These are phyloP conservation scores for Sporothrix mexicana DNA, from an alignment of 2,329 filamentous ascomycete genomes.

Conservation along the genomic window DNA sequence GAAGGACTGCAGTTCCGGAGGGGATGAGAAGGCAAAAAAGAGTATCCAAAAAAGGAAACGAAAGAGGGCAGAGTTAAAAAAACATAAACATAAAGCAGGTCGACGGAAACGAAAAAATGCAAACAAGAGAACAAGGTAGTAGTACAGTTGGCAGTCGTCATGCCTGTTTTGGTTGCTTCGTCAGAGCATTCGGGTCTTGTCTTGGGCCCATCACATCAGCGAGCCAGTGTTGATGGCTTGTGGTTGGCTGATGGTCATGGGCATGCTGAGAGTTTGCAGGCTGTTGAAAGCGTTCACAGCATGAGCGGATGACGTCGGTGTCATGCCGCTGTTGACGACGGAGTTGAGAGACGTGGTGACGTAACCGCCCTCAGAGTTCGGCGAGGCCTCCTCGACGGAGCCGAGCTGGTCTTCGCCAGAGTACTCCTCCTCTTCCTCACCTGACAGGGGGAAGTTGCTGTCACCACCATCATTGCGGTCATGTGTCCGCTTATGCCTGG, in stretches of 20 bases:
- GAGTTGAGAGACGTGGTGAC: slow-evolving; percentile 58
- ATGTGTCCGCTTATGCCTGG: slow-evolving; percentile 82
- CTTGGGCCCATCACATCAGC: slow-evolving; percentile 46
- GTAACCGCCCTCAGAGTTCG: slow-evolving; percentile 72
- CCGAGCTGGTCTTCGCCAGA: slow-evolving; percentile 84
- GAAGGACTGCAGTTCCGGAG: slow-evolving; percentile 30
- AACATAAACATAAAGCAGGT: slow-evolving; percentile 30
- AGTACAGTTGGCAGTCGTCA: slow-evolving; percentile 28
- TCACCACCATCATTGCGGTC: slow-evolving; percentile 68
- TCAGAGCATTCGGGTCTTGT: neutral
- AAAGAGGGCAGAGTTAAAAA: slow-evolving; percentile 37
- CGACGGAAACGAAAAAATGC: slow-evolving; percentile 35
- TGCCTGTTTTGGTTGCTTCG: neutral
- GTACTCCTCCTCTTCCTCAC: slow-evolving; percentile 84
- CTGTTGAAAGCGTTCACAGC: slow-evolving; percentile 57
- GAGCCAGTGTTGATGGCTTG: slow-evolving; percentile 49
- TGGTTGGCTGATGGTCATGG: slow-evolving; percentile 66
- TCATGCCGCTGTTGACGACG: slow-evolving; percentile 45
- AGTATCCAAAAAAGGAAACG: slow-evolving; percentile 17
- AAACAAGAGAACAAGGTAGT: slow-evolving; percentile 17
- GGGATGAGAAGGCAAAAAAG: slow-evolving; percentile 32
- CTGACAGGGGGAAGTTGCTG: slow-evolving; percentile 66
- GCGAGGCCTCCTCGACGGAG: slow-evolving; percentile 78
- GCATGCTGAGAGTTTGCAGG: slow-evolving; percentile 67
- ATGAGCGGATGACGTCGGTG: slow-evolving; percentile 39